A percentile compares a stretch with the other conserved stretches of the same genome.
phyloP scores from a whole-genome alignment of 768 basidiomycete species.

The Lyophyllum semitale region DNA sequence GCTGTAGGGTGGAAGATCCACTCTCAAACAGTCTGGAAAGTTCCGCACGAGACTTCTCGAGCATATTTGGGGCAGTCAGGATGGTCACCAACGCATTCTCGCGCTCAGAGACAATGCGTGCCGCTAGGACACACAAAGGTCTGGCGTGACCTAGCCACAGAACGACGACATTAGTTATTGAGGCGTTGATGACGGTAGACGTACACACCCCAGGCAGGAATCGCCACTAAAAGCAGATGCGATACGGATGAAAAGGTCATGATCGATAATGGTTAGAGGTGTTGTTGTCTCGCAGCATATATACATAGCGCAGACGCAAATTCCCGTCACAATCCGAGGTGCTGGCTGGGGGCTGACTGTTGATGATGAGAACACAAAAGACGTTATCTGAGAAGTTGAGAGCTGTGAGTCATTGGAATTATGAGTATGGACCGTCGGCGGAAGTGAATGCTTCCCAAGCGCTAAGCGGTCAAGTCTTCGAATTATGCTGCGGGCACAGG shows the following conservation, averaged over 20 bases:
- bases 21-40: conserved; percentile 6
- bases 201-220: conserved; percentile 8
- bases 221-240: background rate
- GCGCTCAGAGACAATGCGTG: conserved; percentile 11
- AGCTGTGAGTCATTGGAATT: too few relatives aligned
- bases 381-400: too few relatives aligned
- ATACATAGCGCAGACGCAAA: too few relatives aligned
- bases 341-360: too few relatives aligned
- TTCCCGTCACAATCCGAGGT: too few relatives aligned
- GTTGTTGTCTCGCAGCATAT: too few relatives aligned
- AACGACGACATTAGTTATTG: background rate
- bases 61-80: background rate
- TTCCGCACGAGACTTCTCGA: conserved; percentile 6
- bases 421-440: too few relatives aligned
- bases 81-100: conserved; percentile 9
- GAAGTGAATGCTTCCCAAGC: too few relatives aligned
- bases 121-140: conserved; percentile 12
- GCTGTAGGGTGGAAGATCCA: background rate
- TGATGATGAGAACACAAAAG: too few relatives aligned
- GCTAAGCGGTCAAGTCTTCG: too few relatives aligned
- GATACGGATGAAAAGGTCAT: background rate
- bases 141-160: conserved; percentile 13
- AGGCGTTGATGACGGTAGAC: background rate
- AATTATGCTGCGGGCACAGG: too few relatives aligned
- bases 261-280: too few relatives aligned